These are phyloP conservation scores for Phytopythium mirpurense DNA, from an alignment of 352 stramenopile species.

Conservation along the genomic window DNA sequence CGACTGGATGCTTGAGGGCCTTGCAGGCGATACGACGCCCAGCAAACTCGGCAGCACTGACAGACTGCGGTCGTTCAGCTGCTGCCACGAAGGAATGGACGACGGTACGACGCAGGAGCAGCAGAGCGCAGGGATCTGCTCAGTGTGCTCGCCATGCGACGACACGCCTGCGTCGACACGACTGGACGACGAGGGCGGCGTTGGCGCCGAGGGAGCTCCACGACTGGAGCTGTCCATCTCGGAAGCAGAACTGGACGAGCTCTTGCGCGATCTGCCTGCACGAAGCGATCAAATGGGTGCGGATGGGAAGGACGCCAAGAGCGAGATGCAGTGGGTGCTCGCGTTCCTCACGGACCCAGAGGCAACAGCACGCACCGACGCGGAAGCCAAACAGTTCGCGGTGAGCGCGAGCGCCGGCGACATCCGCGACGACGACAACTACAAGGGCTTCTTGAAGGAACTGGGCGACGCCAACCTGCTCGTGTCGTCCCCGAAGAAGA, in stretches of 20 bases:
- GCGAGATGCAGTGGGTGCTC: slow-evolving; percentile 73
- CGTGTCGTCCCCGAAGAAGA: slow-evolving; percentile 11
- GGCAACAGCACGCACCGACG: slow-evolving; percentile 34
- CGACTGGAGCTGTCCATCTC: slow-evolving; percentile 52
- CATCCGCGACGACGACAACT: slow-evolving; percentile 62
- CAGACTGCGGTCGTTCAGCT: neutral
- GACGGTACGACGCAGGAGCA: neutral
- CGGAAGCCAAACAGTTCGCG: slow-evolving; percentile 50
- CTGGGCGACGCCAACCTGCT: slow-evolving; percentile 48
- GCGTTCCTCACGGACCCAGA: slow-evolving; percentile 55
- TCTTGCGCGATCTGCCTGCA: slow-evolving; percentile 30
- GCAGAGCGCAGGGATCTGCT: neutral
- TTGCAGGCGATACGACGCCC: neutral
- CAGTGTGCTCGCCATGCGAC: neutral
- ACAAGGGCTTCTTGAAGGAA: slow-evolving; percentile 62
- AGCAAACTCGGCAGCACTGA: neutral
- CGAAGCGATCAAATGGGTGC: slow-evolving; percentile 2
- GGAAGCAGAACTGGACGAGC: slow-evolving; percentile 47
- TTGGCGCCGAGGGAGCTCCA: slow-evolving; percentile 13
- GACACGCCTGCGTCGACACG: neutral
- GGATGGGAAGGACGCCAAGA: slow-evolving; percentile 11
- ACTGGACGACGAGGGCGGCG: slow-evolving; percentile 3
- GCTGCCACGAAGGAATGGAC: neutral
- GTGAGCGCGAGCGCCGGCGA: slow-evolving; percentile 12
- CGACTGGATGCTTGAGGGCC: slow-evolving; percentile 5